A percentile compares a stretch with the other conserved stretches of the same genome.
These are phyloP conservation scores for Triglochin maritima DNA, from an alignment of 106 monocot species.

Conservation along the genomic window DNA sequence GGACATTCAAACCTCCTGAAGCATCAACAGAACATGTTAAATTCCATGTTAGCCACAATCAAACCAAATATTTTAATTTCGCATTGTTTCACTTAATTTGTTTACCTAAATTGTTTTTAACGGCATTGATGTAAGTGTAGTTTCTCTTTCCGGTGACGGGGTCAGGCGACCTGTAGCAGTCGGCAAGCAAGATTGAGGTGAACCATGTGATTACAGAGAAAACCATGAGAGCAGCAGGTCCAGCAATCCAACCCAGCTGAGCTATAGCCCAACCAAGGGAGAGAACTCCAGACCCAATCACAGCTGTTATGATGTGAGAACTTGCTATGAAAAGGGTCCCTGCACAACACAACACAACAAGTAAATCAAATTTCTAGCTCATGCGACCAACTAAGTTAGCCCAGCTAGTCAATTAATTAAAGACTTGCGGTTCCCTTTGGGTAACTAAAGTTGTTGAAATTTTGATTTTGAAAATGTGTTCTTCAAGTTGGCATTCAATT, in stretches of 20 bases:
- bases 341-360: background rate
- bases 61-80: too few relatives aligned
- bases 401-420: too few relatives aligned
- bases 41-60: too few relatives aligned
- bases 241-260: slow-evolving; percentile 25
- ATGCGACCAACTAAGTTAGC: too few relatives aligned
- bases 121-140: slow-evolving; percentile 22
- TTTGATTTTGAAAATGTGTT: too few relatives aligned
- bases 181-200: slow-evolving; percentile 16
- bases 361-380: too few relatives aligned
- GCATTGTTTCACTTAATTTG: too few relatives aligned
- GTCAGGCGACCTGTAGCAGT: slow-evolving; percentile 21
- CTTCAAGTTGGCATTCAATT: too few relatives aligned
- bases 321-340: slow-evolving; percentile 17
- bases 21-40: too few relatives aligned
- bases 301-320: slow-evolving; percentile 22
- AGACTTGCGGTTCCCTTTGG: too few relatives aligned
- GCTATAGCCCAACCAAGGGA: slow-evolving; percentile 25
- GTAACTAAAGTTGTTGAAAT: too few relatives aligned
- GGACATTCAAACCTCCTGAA: slow-evolving; percentile 38
- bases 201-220: slow-evolving; percentile 29
- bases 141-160: slow-evolving; percentile 19
- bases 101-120: slow-evolving; percentile 18
- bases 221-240: slow-evolving; percentile 7
- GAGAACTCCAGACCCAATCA: slow-evolving; percentile 24